phyloP scores from a whole-genome alignment of 768 basidiomycete genomes.

The Mycena latifolia region DNA sequence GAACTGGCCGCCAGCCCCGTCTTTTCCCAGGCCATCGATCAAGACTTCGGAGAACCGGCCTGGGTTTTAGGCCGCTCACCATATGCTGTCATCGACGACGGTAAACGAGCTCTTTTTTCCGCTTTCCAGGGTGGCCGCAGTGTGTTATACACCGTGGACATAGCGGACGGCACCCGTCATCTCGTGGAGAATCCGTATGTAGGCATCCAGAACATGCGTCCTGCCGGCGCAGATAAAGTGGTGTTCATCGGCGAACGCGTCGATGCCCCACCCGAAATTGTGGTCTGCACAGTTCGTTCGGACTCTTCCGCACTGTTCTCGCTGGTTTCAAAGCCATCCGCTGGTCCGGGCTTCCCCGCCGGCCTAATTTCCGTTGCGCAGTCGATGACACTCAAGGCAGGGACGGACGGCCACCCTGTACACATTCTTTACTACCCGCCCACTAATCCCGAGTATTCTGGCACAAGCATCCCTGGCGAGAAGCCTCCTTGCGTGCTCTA shows the following conservation, averaged over 20 bases:
- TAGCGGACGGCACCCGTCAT: conserved; percentile 43
- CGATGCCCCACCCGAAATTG: conserved; percentile 52
- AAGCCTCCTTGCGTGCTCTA: conserved; percentile 76
- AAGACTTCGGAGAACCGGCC: conserved; percentile 72
- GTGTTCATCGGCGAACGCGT: conserved; percentile 60
- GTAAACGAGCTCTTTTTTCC: conserved; percentile 50
- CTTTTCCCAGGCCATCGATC: conserved; percentile 56
- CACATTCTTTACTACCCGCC: conserved; percentile 79
- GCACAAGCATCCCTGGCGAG: conserved; percentile 60
- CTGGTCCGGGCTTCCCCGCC: conserved; percentile 40
- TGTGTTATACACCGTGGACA: conserved; percentile 54
- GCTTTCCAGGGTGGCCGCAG: conserved; percentile 56
- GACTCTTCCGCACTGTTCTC: conserved; percentile 34
- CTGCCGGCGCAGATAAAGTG: conserved; percentile 45
- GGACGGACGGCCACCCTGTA: conserved; percentile 52
- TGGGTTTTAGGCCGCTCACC: conserved; percentile 67
- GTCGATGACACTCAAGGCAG: conserved; percentile 57
- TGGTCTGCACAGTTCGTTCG: conserved; percentile 48
- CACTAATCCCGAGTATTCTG: conserved; percentile 70
- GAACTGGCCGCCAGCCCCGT: conserved; percentile 50
- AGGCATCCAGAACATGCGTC: conserved; percentile 50
- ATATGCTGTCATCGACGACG: conserved; percentile 59
- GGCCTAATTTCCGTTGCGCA: conserved; percentile 61
- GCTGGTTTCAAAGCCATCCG: conserved; percentile 37
- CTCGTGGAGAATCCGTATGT: conserved; percentile 59